phyloP scores from a whole-genome alignment of 2,329 filamentous ascomycete species.

The Chrysoporthe deuterocubensis region DNA sequence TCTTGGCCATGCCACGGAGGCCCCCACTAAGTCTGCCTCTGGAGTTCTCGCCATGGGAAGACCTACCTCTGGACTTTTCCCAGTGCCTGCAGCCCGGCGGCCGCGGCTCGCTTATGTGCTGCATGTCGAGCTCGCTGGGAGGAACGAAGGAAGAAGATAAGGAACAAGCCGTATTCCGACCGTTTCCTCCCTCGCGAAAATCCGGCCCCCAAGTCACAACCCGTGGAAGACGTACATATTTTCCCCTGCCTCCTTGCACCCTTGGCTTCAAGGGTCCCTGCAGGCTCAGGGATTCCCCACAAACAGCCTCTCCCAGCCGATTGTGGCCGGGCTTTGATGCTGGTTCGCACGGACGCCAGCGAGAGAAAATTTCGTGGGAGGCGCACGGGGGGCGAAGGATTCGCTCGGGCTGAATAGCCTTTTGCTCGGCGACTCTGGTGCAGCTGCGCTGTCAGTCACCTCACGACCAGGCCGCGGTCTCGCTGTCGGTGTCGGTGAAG shows the following conservation, averaged over 20 bases:
- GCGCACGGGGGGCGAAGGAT: not conserved
- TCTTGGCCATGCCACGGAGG: not conserved
- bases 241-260: conserved; percentile 1
- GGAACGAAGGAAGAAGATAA: not conserved
- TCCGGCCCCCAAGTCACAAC: conserved; percentile 10
- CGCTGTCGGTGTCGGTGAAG: not conserved
- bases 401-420: not conserved
- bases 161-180: conserved; percentile 15
- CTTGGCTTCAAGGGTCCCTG: conserved; percentile 15
- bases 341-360: conserved; percentile 5
- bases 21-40: not conserved
- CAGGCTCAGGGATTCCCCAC: conserved; percentile 14
- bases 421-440: conserved; percentile 4
- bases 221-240: conserved; percentile 2
- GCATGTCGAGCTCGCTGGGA: conserved; percentile 9
- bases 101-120: conserved; percentile 7
- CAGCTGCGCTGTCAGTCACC: not conserved
- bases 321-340: not conserved
- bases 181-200: conserved; percentile 11
- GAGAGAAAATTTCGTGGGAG: conserved; percentile 13
- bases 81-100: not conserved
- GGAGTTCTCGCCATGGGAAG: not conserved
- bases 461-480: not conserved
- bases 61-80: not conserved
- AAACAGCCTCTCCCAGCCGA: conserved; percentile 15